These are phyloP conservation scores for Acacia confusa DNA, from an alignment of 306 rosid species.

Conservation along the genomic window DNA sequence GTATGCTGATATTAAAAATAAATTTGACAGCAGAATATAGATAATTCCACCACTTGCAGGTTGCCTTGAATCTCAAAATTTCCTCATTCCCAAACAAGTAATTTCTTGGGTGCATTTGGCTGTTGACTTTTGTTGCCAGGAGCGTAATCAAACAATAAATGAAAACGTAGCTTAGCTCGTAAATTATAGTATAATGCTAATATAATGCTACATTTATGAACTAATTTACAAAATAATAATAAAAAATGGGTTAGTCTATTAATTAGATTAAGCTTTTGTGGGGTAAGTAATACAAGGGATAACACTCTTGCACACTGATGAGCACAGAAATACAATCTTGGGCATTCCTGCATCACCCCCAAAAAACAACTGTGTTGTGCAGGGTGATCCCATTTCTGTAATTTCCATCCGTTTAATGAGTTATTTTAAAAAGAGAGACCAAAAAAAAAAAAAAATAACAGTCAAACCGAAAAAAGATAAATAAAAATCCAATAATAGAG, in stretches of 20 bases:
- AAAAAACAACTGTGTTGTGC: constrained; percentile 31
- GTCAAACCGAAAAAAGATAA: constrained; percentile 28
- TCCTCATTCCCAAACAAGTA: background rate
- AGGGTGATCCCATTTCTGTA: constrained; percentile 39
- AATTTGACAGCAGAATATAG: background rate
- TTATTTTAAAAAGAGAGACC: background rate
- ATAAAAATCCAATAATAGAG: constrained; percentile 33
- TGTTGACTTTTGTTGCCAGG: background rate
- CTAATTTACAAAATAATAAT: no score
- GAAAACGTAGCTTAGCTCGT: background rate
- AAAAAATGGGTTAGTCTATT: constrained; percentile 33
- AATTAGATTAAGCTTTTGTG: constrained; percentile 39
- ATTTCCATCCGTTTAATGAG: constrained; percentile 37
- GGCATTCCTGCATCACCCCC: constrained; percentile 36
- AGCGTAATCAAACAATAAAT: background rate
- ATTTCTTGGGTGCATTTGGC: background rate
- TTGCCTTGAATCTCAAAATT: background rate
- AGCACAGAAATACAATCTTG: constrained; percentile 41
- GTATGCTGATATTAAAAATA: background rate
- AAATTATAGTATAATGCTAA: background rate
- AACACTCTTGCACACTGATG: constrained; percentile 28
- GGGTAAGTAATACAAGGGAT: constrained; percentile 1
- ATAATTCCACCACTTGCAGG: background rate
- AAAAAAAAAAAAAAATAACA: constrained; percentile 1
- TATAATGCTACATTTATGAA: background rate